Evolutionary conservation across 495 filamentous ascomycete species (phyloP).

Genomic region (Penicillium bialowiezense): DNA sequence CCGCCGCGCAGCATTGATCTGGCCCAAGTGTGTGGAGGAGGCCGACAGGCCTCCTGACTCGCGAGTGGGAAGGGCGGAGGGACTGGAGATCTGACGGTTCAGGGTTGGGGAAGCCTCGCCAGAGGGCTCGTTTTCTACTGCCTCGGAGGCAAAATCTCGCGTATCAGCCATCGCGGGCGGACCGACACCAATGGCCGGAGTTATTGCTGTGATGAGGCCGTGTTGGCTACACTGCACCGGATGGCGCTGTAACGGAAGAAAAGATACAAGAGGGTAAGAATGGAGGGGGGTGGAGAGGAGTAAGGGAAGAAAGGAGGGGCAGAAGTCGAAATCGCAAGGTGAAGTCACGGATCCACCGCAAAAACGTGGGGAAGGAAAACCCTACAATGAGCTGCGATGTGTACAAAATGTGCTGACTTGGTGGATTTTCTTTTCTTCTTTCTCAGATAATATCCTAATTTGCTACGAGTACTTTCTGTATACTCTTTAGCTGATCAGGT

Average conservation of each 20-base stretch:
- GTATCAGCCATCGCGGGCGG: slow-evolving; percentile 14
- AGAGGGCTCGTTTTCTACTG: slow-evolving; percentile 28
- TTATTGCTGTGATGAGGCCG: slow-evolving; percentile 23
- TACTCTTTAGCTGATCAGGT: too few species aligned
- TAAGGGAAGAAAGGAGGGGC: slow-evolving; percentile 7
- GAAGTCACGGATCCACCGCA: slow-evolving; percentile 7
- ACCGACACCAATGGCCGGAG: slow-evolving; percentile 26
- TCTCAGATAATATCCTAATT: too few species aligned
- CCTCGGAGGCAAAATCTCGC: slow-evolving; percentile 15
- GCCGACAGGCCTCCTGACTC: slow-evolving; percentile 56
- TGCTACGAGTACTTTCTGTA: too few species aligned
- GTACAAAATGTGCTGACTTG: too few species aligned
- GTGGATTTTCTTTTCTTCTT: too few species aligned
- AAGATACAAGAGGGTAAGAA: neutral
- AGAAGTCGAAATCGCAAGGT: slow-evolving; percentile 4
- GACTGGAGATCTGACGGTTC: slow-evolving; percentile 17
- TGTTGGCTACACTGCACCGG: slow-evolving; percentile 17
- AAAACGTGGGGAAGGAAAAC: slow-evolving; percentile 6
- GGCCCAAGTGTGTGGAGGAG: slow-evolving; percentile 77
- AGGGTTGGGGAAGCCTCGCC: slow-evolving; percentile 2
- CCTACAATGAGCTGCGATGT: too few species aligned
- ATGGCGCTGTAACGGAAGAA: slow-evolving; percentile 10
- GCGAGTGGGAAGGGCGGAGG: slow-evolving; percentile 27
- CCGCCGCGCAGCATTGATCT: slow-evolving; percentile 74
- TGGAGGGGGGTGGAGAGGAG: neutral